Conservation (phyloP, 169 alveolate species). For the Cryptosporidium muris region DNA sequence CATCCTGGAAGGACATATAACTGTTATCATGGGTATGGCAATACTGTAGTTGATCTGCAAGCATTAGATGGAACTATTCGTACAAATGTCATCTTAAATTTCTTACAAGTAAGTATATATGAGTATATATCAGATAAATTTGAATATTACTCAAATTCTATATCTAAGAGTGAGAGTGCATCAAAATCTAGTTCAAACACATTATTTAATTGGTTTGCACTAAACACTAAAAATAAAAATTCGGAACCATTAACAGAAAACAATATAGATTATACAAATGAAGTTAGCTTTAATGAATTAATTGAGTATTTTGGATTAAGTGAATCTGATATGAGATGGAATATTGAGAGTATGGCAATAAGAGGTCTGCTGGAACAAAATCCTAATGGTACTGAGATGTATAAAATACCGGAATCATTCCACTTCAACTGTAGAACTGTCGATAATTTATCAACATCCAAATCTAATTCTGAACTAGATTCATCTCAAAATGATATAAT, state of each 20-base stretch:
- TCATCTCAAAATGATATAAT: not conserved
- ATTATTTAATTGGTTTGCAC: conserved; percentile 47
- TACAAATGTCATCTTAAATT: conserved; percentile 6
- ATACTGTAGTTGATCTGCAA: conserved; percentile 19
- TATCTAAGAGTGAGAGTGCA: not conserved
- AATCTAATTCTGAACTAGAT: not conserved
- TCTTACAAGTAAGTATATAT: conserved; percentile 53
- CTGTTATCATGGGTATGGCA: conserved; percentile 45
- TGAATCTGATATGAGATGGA: conserved; percentile 53
- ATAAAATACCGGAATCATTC: conserved; percentile 36
- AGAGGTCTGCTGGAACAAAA: conserved; percentile 19
- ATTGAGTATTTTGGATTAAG: conserved; percentile 21
- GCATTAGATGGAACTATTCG: conserved; percentile 42
- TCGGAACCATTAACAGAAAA: not conserved
- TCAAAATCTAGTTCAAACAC: conserved; percentile 20
- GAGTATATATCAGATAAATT: conserved; percentile 15
- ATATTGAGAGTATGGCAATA: conserved; percentile 27
- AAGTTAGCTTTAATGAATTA: conserved; percentile 10
- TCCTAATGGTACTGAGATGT: not conserved
- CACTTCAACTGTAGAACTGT: not conserved
- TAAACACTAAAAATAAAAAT: conserved; percentile 27
- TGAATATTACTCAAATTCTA: not conserved
- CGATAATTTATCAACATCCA: not conserved
- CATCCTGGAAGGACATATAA: conserved; percentile 68
- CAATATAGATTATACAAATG: not conserved